phyloP scores from a whole-genome alignment of 176 grass and related monocot species.

The Eragrostis nindensis region DNA sequence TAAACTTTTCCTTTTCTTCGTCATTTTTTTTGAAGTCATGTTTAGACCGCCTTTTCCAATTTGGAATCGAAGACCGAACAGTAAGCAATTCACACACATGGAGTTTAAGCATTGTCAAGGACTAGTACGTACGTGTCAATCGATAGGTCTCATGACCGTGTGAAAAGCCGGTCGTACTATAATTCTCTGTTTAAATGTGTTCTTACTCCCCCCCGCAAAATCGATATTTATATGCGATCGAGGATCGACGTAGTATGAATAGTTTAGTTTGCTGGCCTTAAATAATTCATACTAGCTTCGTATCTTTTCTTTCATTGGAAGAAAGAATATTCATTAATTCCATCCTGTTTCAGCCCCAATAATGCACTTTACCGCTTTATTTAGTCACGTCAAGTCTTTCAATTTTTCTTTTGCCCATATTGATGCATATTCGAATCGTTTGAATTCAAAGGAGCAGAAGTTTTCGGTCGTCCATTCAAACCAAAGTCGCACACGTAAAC shows the following conservation, averaged over 20 bases:
- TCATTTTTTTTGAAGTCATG: background rate
- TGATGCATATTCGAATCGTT: conserved; percentile 26
- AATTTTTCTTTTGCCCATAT: conserved; percentile 2
- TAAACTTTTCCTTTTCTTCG: background rate
- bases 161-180: background rate
- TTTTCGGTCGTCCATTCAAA: conserved; percentile 4
- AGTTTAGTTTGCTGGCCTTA: background rate
- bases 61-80: conserved; percentile 25
- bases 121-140: background rate
- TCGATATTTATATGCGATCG: background rate
- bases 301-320: conserved; percentile 53
- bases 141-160: background rate
- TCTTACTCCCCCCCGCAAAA: background rate
- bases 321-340: conserved; percentile 49
- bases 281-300: background rate
- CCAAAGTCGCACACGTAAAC: conserved; percentile 22
- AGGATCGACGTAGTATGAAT: background rate
- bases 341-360: background rate
- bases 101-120: background rate
- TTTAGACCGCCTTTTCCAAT: background rate
- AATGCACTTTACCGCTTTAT: background rate
- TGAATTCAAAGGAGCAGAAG: conserved; percentile 2
- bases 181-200: background rate
- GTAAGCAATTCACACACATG: background rate
- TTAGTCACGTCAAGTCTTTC: background rate